These are phyloP conservation scores for Clonostachys sp. DNA, from an alignment of 2,329 filamentous ascomycete species.

Conservation along the genomic window DNA sequence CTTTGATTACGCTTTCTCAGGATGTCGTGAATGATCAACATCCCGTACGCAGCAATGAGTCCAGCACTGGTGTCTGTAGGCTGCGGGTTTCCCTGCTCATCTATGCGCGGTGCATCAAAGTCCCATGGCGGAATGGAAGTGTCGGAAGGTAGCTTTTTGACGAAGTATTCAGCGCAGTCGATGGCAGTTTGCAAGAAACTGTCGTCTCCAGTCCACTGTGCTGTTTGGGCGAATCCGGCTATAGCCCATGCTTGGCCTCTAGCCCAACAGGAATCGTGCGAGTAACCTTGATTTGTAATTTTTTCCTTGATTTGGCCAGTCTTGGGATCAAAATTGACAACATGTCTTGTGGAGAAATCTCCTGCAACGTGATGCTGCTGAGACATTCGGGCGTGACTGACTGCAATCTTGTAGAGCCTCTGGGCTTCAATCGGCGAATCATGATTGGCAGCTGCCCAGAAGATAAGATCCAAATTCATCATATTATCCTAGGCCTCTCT, in stretches of 20 bases:
- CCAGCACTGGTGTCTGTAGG: conserved; percentile 30
- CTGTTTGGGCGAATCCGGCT: conserved; percentile 38
- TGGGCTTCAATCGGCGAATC: conserved; percentile 12
- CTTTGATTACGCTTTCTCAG: conserved; percentile 6
- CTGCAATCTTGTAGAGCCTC: conserved; percentile 24
- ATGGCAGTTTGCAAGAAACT: conserved; percentile 35
- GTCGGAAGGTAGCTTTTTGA: conserved; percentile 22
- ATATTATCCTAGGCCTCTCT: conserved; percentile 21
- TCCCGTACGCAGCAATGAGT: conserved; percentile 28
- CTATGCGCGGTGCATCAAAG: conserved; percentile 28
- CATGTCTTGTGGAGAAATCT: conserved; percentile 31
- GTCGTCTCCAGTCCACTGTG: conserved; percentile 34
- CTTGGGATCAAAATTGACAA: conserved; percentile 37
- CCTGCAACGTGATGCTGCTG: conserved; percentile 29
- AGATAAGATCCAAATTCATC: conserved; percentile 36
- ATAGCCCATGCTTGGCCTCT: conserved; percentile 45
- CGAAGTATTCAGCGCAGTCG: conserved; percentile 38
- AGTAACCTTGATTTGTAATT: conserved; percentile 42
- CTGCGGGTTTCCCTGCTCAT: conserved; percentile 6
- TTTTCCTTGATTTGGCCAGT: conserved; percentile 30
- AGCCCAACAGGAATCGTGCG: conserved; percentile 36
- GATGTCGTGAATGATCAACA: conserved; percentile 25
- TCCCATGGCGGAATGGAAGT: conserved; percentile 38
- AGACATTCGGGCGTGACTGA: conserved; percentile 30
- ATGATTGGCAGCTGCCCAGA: conserved; percentile 26